Evolutionary conservation across 305 asterid species (phyloP), one percentile per base, ranked within the genome.

Genomic region (Fraxinus paxiana): DNA sequence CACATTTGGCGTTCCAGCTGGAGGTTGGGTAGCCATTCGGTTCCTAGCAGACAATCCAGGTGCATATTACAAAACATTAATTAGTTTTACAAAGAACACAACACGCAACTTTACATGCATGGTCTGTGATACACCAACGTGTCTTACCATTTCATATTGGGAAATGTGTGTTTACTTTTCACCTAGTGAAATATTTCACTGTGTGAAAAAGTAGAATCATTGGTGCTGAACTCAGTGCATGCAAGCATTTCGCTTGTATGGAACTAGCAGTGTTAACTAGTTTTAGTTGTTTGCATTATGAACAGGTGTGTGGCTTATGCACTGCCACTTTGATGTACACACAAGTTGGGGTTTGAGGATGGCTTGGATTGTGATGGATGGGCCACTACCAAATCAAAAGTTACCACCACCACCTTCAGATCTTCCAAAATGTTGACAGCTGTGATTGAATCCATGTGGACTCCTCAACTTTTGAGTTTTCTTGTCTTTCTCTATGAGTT

Each of bases 271-370:
- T 80, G 24, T 37, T 51, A 41, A 77, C 7, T 73, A 24, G 17
- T 28, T 24, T 26, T 77, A 26, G 31, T 73, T 69, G 41, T 80
- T 56, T 43, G 63, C 59, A 61, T 74, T 65, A 48, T 79, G 48
- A 46, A 77, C 90, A 92, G 94, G 96, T 59, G 94, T 90, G 56
- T 92, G 97, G 97, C 84, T 92, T 28, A 92, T 92, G 96, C 96
- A 91, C 81, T 92, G 97, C 79, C 97, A 92, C 83, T 86, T 89
- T 46, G 94, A 92, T 0, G 81, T 86, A 74, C 97, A 92, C 86
- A 91, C 90, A 17, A 92, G 94, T 48, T 92, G 94, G 97, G 94
- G 97, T 26, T 78, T 90, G 88, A 90, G 86, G 80, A 92, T 92
- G 97, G 92, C 92, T 35, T 92, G 97, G 97, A 80, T 89, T 12